Conservation (phyloP, 2,329 filamentous ascomycete genomes). For the Talaromyces rugulosus region DNA sequence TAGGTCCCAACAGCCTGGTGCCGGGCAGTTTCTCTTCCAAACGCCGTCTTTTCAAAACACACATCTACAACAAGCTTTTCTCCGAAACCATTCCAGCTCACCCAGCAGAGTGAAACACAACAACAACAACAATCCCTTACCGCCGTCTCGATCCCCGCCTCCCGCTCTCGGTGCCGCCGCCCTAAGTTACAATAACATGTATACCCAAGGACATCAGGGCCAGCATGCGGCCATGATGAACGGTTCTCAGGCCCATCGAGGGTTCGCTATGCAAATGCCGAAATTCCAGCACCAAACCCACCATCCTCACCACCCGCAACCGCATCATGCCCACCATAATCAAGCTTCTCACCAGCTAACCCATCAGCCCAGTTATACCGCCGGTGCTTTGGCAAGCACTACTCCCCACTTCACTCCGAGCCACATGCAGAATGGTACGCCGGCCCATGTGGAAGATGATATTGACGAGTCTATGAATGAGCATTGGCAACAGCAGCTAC, state of each 20-base stretch:
- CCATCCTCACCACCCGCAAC: conserved; percentile 40
- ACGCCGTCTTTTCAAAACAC: conserved; percentile 41
- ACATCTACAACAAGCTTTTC: conserved; percentile 37
- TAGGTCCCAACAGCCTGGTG: conserved; percentile 52
- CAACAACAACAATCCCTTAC: conserved; percentile 44
- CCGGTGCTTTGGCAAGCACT: conserved; percentile 41
- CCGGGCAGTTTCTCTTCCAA: conserved; percentile 48
- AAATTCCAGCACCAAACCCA: conserved; percentile 46
- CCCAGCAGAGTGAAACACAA: conserved; percentile 44
- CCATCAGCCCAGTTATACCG: conserved; percentile 50
- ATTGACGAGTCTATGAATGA: conserved; percentile 57
- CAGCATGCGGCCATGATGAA: conserved; percentile 50
- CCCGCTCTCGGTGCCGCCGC: conserved; percentile 39
- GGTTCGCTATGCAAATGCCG: conserved; percentile 47
- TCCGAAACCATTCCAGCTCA: conserved; percentile 23
- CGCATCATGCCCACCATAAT: conserved; percentile 41
- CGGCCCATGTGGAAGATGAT: conserved; percentile 52
- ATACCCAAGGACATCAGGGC: conserved; percentile 43
- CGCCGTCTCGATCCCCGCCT: conserved; percentile 45
- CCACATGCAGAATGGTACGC: conserved; percentile 58
- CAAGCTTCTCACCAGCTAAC: conserved; percentile 40
- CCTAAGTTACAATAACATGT: conserved; percentile 44
- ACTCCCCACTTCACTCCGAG: conserved; percentile 56
- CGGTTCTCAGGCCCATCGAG: conserved; percentile 44
- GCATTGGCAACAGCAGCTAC: conserved; percentile 86